These are phyloP conservation scores for Silene vulgaris DNA, from an alignment of 179 eudicot genomes.

Conservation along the genomic window DNA sequence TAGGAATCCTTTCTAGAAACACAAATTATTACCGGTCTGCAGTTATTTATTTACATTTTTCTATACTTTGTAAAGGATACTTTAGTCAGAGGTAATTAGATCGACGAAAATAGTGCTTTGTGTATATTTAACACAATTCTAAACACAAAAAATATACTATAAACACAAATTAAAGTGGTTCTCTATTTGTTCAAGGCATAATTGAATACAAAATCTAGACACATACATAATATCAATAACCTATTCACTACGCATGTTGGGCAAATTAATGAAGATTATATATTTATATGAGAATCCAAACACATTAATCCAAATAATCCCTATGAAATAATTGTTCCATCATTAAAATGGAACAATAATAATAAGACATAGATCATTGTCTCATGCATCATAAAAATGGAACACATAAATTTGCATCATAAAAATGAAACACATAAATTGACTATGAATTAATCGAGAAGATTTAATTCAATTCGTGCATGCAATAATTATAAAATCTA, in stretches of 20 bases:
- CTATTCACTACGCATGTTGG: slow-evolving; percentile 1
- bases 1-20: too few relatives aligned
- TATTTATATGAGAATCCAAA: not conserved
- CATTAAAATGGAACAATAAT: slow-evolving; percentile 8
- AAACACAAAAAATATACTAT: too few relatives aligned
- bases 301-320: slow-evolving; percentile 19
- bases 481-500: not conserved
- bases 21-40: too few relatives aligned
- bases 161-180: not conserved
- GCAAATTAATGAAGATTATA: not conserved
- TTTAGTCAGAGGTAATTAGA: too few relatives aligned
- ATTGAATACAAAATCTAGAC: slow-evolving; percentile 9
- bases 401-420: not conserved
- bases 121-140: too few relatives aligned
- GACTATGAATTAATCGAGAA: not conserved
- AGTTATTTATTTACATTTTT: too few relatives aligned
- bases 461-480: slow-evolving; percentile 11
- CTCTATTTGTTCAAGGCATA: slow-evolving; percentile 16
- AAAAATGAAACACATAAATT: slow-evolving; percentile 16
- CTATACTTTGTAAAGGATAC: too few relatives aligned
- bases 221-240: not conserved
- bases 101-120: too few relatives aligned
- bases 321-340: slow-evolving; percentile 14
- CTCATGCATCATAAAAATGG: slow-evolving; percentile 8
- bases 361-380: slow-evolving; percentile 18